These are phyloP conservation scores for Dryas octopetala DNA, from an alignment of 306 rosid species.

Conservation along the genomic window DNA sequence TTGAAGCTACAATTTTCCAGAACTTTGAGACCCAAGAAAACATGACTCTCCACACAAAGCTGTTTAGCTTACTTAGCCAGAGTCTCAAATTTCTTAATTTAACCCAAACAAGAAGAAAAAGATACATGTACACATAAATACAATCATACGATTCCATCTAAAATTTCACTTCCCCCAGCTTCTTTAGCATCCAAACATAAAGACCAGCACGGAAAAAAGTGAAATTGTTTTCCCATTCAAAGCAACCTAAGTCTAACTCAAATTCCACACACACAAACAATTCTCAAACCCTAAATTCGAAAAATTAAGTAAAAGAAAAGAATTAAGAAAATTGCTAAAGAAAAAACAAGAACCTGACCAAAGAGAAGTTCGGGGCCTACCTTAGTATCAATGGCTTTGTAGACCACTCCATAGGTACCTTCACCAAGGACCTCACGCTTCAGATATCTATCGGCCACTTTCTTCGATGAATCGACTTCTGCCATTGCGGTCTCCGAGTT, in stretches of 20 bases:
- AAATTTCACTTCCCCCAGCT: neutral
- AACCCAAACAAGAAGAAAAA: neutral
- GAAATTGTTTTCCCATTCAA: neutral
- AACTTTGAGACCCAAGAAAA: neutral
- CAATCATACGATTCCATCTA: neutral
- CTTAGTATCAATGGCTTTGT: conserved; percentile 95
- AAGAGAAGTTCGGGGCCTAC: conserved; percentile 30
- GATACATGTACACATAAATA: neutral
- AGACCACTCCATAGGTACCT: conserved; percentile 98
- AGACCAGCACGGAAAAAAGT: neutral
- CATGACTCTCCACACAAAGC: neutral
- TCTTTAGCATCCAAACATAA: neutral
- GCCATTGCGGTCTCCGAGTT: conserved; percentile 32
- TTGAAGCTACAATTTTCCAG: neutral
- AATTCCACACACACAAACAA: neutral
- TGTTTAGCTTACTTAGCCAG: neutral
- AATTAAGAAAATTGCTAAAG: neutral
- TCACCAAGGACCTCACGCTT: conserved; percentile 95
- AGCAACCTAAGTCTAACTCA: neutral
- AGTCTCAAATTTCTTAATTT: neutral
- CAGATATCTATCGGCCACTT: conserved; percentile 94
- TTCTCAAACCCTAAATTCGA: neutral
- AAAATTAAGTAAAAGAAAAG: neutral
- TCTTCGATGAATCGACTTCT: conserved; percentile 65
- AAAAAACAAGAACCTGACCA: neutral